A percentile compares a stretch with the other conserved stretches of the same genome.
These are phyloP conservation scores for Sclerotinia minor DNA, from an alignment of 2,329 filamentous ascomycete genomes.

Conservation along the genomic window DNA sequence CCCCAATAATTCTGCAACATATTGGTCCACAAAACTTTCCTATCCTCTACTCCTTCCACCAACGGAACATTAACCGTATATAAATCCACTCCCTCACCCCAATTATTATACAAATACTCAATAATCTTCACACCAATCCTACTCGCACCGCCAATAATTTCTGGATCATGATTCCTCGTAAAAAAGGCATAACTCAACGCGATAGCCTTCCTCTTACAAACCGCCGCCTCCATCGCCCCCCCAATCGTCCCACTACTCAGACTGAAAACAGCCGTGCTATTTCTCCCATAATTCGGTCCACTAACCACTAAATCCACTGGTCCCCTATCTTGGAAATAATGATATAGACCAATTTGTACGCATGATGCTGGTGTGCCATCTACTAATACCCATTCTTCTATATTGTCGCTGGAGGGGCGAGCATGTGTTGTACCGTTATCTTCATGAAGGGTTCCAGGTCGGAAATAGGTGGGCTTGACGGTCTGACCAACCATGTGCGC, in stretches of 20 bases:
- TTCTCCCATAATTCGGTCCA: constrained; percentile 81
- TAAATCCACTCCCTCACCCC: constrained; percentile 73
- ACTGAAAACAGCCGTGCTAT: constrained; percentile 77
- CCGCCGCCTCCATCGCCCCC: constrained; percentile 73
- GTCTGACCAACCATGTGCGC: constrained; percentile 92
- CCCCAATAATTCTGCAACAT: constrained; percentile 92
- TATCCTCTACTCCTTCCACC: constrained; percentile 68
- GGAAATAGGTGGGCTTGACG: constrained; percentile 82
- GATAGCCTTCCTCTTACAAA: constrained; percentile 69
- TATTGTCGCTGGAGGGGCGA: constrained; percentile 53
- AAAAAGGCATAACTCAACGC: constrained; percentile 92
- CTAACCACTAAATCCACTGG: constrained; percentile 75
- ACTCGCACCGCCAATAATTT: constrained; percentile 75
- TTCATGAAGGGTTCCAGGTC: constrained; percentile 59
- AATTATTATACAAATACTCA: constrained; percentile 74
- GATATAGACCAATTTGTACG: constrained; percentile 78
- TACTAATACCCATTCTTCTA: constrained; percentile 78
- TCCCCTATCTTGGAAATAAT: constrained; percentile 72
- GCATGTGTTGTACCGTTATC: constrained; percentile 68
- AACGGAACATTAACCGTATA: constrained; percentile 91
- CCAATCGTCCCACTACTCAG: constrained; percentile 76
- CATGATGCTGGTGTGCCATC: constrained; percentile 80
- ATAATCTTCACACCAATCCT: constrained; percentile 74
- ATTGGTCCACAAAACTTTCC: constrained; percentile 77
- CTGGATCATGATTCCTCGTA: constrained; percentile 73